Conservation (phyloP, 495 filamentous ascomycete genomes). For the Sordaria brevicollis region DNA sequence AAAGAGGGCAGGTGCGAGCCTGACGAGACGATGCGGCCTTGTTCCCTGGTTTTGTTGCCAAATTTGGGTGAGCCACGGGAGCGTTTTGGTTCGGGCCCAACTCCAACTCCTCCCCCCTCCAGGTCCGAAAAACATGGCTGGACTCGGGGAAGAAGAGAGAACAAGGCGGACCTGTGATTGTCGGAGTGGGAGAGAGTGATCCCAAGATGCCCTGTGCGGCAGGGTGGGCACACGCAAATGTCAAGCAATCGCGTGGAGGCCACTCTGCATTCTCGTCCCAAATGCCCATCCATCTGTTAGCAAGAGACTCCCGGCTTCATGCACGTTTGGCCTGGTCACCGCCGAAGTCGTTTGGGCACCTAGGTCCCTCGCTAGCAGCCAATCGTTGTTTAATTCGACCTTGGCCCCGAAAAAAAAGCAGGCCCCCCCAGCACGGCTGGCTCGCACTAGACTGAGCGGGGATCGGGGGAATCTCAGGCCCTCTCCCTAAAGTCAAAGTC, state of each 20-base stretch:
- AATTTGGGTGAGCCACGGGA: background rate
- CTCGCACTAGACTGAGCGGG: constrained; percentile 13
- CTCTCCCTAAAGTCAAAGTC: constrained; percentile 11
- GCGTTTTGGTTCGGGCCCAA: background rate
- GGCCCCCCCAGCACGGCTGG: constrained; percentile 12
- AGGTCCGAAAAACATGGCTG: background rate
- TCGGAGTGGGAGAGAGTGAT: background rate
- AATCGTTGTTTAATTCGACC: constrained; percentile 10
- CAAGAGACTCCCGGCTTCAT: constrained; percentile 6
- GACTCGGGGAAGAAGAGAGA: background rate
- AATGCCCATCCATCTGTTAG: constrained; percentile 12
- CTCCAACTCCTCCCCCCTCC: background rate
- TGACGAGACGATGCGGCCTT: background rate
- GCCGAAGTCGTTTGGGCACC: constrained; percentile 4
- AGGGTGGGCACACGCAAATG: background rate
- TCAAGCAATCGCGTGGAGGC: background rate
- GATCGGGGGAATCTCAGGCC: constrained; percentile 12
- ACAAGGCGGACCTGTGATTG: background rate
- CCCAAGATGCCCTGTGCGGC: background rate
- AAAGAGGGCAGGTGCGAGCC: background rate
- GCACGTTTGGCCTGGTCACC: background rate
- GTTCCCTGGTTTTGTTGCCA: background rate
- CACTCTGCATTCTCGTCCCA: background rate
- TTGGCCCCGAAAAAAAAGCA: constrained; percentile 10
- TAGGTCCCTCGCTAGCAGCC: constrained; percentile 12